Evolutionary conservation across 257 asterid species (phyloP), one percentile per base, ranked within the genome.

Genomic region (Jasminum sambac): DNA sequence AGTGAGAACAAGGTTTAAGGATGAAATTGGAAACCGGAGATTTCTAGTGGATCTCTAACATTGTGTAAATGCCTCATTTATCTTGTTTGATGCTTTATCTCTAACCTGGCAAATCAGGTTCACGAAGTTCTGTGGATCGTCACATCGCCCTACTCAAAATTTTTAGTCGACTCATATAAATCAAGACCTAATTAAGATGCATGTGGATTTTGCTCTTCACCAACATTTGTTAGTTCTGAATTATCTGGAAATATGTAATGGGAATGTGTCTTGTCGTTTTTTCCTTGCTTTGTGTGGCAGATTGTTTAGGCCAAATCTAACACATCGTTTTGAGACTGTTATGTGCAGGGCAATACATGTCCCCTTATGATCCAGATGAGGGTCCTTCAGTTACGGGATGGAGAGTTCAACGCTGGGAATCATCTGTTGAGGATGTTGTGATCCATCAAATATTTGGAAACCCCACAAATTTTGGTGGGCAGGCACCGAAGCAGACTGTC

Each of bases 401-500:
- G 99, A 88, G 99, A 85, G 96, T 95, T 72, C 99, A 91, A 77
- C 91, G 99, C 26, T 95, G 99, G 99, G 99, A 95, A 75, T 91
- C 99, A 60, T 84, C 99, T 41, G 92, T 91, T 48, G 96, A 95
- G 87, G 83, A 89, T 80, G 99, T 95, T 74, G 99, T 95, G 73
- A 91, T 95, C 77, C 98, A 95, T 86, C 98, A 82, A 74, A 90
- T 95, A 80, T 95, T 95, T 84, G 99, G 99, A 48, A 89, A 84
- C 82, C 93, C 96, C 70, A 83, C 98, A 64, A 88, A 81, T 72
- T 89, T 91, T 55, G 88, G 95, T 75, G 95, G 92, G 25, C 98
- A 86, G 74, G 83, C 92, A 65, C 99, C 99, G 52, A 91, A 89
- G 81, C 98, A 95, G 85, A 95, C 99, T 23, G 99, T 95, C 55